Evolutionary conservation across 2,329 filamentous ascomycete genomes (phyloP), one percentile per base, ranked within the genome.

Genomic region (Exophiala viscosa): DNA sequence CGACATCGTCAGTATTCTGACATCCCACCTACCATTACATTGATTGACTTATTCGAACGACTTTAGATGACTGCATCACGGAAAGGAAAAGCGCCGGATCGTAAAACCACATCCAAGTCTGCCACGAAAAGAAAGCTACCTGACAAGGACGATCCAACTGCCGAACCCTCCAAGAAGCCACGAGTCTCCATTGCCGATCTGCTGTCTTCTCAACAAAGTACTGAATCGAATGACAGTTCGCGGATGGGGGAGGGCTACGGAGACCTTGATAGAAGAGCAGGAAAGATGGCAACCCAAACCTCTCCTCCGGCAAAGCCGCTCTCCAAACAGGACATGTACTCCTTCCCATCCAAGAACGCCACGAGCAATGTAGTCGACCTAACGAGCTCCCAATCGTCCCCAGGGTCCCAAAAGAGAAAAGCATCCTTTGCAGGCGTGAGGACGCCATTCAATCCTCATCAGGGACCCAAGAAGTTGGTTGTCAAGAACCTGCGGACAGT

Each of bases 401-500:
- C 52, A 2, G 53, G 55, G 35, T 56, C 54, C 33, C 46, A 46
- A 14, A 72, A 65, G 47, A 63, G 62, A 50, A 67, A 67, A 56
- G 66, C 64, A 38, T 58, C 65, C 7, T 59, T 60, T 33, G 42
- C 54, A 17, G 39, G 35, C 13, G 58, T 65, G 35, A 69, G 67
- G 15, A 67, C 69, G 43, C 69, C 75, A 45, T 88, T 91, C 66
- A 87, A 86, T 61, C 85, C 89, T 10, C 83, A 88, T 64, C 77
- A 79, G 9, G 90, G 90, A 31, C 85, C 89, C 15, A 91, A 87
- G 76, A 91, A 87, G 70, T 80, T 99, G 41, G 82, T 92, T n/a
- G 88, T 99, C 64, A 96, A 96, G 80, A 97, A 96, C 67, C 79
- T 96, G 59, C 84, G 86, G 54, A 79, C 81, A 1, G 78, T 78